These are phyloP conservation scores for Linum tenue DNA, from an alignment of 345 rosid genomes.

Conservation along the genomic window DNA sequence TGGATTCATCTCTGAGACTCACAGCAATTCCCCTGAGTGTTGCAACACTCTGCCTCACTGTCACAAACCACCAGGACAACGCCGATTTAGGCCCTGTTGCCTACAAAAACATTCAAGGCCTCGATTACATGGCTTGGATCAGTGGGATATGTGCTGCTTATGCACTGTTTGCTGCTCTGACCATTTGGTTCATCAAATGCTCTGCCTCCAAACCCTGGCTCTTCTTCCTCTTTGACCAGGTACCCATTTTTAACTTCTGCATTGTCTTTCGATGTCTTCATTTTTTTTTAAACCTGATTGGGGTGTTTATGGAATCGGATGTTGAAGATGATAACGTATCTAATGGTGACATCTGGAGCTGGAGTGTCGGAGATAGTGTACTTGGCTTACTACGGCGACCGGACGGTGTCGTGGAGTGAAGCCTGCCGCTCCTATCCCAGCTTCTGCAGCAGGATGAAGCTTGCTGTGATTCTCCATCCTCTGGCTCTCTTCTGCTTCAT, in stretches of 20 bases:
- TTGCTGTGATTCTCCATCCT: conserved; percentile 56
- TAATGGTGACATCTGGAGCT: conserved; percentile 68
- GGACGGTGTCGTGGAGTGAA: conserved; percentile 74
- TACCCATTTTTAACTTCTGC: conserved; percentile 6
- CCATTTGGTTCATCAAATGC: conserved; percentile 42
- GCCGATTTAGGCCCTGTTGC: conserved; percentile 45
- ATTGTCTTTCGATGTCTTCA: neutral
- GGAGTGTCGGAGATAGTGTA: conserved; percentile 56
- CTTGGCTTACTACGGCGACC: conserved; percentile 59
- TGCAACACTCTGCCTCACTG: conserved; percentile 69
- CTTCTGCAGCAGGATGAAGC: conserved; percentile 47
- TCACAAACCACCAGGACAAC: conserved; percentile 53
- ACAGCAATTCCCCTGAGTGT: conserved; percentile 65
- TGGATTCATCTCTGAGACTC: conserved; percentile 62
- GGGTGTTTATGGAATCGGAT: neutral
- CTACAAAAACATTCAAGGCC: conserved; percentile 50
- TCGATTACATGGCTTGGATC: conserved; percentile 72
- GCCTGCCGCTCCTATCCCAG: conserved; percentile 51
- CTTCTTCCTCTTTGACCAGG: conserved; percentile 87
- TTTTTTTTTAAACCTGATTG: neutral
- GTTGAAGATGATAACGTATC: conserved; percentile 60
- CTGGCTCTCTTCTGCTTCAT: conserved; percentile 48
- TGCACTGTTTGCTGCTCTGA: conserved; percentile 51
- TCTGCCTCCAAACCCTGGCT: conserved; percentile 63
- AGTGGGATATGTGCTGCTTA: conserved; percentile 56